Conservation (phyloP, 2,329 filamentous ascomycete species). For the Blumeria hordei region DNA sequence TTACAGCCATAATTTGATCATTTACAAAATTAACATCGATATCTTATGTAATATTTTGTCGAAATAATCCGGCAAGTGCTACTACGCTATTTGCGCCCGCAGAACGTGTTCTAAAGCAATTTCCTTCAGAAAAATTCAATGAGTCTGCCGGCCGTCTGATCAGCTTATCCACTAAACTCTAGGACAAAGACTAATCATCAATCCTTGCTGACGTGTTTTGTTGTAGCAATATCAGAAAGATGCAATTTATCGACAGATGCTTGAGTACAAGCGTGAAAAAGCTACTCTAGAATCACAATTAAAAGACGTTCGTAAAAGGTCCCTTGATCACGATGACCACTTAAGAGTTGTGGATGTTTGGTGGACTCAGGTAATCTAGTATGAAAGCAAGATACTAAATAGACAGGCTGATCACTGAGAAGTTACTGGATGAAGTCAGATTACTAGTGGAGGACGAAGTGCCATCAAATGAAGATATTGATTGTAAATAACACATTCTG, state of each 20-base stretch:
- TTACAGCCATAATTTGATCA: too few species aligned
- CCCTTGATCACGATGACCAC: slow-evolving; percentile 75
- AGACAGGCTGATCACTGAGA: slow-evolving; percentile 4
- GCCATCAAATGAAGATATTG: slow-evolving; percentile 19
- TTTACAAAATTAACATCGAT: not conserved
- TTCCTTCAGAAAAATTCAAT: slow-evolving; percentile 8
- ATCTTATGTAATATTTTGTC: slow-evolving; percentile 7
- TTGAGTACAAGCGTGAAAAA: slow-evolving; percentile 87
- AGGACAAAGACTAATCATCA: slow-evolving; percentile 12
- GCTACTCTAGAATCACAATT: slow-evolving; percentile 57
- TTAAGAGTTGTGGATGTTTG: slow-evolving; percentile 74
- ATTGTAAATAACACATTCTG: slow-evolving; percentile 10
- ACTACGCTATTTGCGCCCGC: slow-evolving; percentile 19
- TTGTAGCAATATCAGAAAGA: slow-evolving; percentile 74
- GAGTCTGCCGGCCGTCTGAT: slow-evolving; percentile 5
- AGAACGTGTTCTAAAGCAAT: slow-evolving; percentile 14
- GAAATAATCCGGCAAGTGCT: slow-evolving; percentile 16
- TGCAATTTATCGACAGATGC: slow-evolving; percentile 92
- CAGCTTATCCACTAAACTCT: slow-evolving; percentile 5
- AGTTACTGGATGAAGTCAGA: slow-evolving; percentile 41
- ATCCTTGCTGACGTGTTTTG: slow-evolving; percentile 10
- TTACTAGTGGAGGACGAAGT: slow-evolving; percentile 28
- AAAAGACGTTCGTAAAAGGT: slow-evolving; percentile 54
- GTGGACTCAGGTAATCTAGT: slow-evolving; percentile 60
- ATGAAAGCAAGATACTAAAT: not conserved